Evolutionary conservation across 192 early-diverging fungal species (phyloP).

Genomic region (Coemansia furcata): DNA sequence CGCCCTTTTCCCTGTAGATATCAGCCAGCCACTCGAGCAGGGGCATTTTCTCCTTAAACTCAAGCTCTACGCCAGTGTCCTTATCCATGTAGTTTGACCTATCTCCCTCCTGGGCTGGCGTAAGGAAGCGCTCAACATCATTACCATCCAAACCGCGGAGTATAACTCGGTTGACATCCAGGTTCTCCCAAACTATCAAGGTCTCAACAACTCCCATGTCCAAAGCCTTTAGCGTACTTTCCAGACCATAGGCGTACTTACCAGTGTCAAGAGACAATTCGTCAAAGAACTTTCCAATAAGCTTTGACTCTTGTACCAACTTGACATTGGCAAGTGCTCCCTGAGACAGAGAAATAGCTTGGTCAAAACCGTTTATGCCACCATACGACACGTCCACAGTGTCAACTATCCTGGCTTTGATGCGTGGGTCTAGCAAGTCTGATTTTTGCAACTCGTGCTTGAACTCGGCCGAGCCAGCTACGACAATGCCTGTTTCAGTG

Average conservation of each 20-base stretch:
- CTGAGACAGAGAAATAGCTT: slow-evolving; percentile 86
- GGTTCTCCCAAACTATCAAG: slow-evolving; percentile 92
- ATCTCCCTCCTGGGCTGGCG: slow-evolving; percentile 79
- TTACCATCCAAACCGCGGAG: slow-evolving; percentile 70
- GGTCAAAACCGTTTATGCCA: slow-evolving; percentile 97
- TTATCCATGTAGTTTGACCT: slow-evolving; percentile 64
- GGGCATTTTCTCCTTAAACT: slow-evolving; percentile 71
- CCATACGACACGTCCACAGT: slow-evolving; percentile 95
- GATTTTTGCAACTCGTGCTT: slow-evolving; percentile 92
- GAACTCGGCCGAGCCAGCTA: slow-evolving; percentile 98
- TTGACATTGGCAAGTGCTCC: slow-evolving; percentile 89
- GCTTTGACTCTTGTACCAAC: slow-evolving; percentile 94
- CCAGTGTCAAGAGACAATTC: slow-evolving; percentile 94
- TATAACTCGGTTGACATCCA: slow-evolving; percentile 72
- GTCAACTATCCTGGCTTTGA: slow-evolving; percentile 82
- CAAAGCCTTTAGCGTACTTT: slow-evolving; percentile 90
- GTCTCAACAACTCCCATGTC: slow-evolving; percentile 93
- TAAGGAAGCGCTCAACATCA: slow-evolving; percentile 68
- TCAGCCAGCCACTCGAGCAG: slow-evolving; percentile 95
- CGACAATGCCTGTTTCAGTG: slow-evolving; percentile 64
- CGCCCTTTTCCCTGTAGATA: slow-evolving; percentile 93
- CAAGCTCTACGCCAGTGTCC: slow-evolving; percentile 68
- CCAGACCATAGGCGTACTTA: slow-evolving; percentile 91
- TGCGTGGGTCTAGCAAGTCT: slow-evolving; percentile 89
- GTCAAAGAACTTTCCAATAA: slow-evolving; percentile 90